A percentile compares a stretch with the other conserved stretches of the same genome.
phyloP scores from a whole-genome alignment of 2,329 filamentous ascomycete genomes.

The Neospermospora avenae region DNA sequence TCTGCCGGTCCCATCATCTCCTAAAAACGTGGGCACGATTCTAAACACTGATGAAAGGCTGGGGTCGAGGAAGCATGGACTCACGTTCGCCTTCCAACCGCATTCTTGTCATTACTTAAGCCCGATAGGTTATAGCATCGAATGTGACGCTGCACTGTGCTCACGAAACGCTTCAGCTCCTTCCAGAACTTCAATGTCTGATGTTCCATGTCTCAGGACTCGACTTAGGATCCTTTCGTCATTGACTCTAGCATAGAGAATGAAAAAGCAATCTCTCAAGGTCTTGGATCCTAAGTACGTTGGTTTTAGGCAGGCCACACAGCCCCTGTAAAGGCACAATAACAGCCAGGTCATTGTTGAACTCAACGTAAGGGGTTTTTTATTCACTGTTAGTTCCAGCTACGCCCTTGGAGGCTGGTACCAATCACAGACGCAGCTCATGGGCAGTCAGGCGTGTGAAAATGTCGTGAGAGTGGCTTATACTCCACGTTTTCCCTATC shows the following conservation, averaged over 20 bases:
- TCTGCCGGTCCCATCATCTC: neutral
- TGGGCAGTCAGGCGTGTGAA: neutral
- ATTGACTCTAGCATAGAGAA: neutral
- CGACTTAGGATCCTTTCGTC: neutral
- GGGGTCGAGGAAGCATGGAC: neutral
- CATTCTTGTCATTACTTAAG: neutral
- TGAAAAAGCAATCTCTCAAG: neutral
- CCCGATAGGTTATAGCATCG: neutral
- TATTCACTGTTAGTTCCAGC: too few relatives aligned
- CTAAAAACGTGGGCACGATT: neutral
- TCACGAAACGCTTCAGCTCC: neutral
- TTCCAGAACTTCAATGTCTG: neutral
- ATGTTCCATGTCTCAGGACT: neutral
- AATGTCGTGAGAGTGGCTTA: neutral
- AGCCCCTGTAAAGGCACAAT: neutral
- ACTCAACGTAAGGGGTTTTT: neutral
- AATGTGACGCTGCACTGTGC: neutral
- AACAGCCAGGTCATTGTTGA: neutral
- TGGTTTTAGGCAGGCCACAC: neutral
- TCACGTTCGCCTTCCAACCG: neutral
- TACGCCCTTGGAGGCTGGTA: neutral
- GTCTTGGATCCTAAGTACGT: neutral
- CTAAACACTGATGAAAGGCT: neutral
- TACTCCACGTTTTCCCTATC: neutral
- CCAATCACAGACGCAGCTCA: neutral